phyloP scores from a whole-genome alignment of 129 eudicot species.

The Ambrosia trifida region DNA sequence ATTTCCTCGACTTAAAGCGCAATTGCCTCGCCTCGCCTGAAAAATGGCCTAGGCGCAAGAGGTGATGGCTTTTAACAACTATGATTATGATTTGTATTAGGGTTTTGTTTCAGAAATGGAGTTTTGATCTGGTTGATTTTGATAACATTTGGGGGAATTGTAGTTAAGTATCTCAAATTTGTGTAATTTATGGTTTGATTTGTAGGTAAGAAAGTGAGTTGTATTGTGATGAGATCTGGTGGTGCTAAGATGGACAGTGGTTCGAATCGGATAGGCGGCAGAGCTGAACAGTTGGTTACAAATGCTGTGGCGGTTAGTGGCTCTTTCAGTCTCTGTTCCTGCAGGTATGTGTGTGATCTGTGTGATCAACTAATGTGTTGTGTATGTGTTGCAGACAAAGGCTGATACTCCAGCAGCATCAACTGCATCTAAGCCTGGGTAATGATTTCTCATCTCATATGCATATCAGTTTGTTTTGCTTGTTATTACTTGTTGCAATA shows the following conservation, averaged over 20 bases:
- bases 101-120: slow-evolving; percentile 2
- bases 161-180: not conserved
- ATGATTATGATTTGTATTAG: not conserved
- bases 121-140: not conserved
- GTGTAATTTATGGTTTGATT: slow-evolving; percentile 1
- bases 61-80: too few species aligned
- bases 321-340: not conserved
- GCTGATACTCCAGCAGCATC: slow-evolving; percentile 40
- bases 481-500: not conserved
- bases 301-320: slow-evolving; percentile 75
- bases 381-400: slow-evolving; percentile 43
- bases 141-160: not conserved
- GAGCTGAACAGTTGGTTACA: slow-evolving; percentile 47
- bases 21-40: too few species aligned
- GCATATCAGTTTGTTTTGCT: slow-evolving; percentile 10
- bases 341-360: not conserved
- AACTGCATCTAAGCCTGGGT: slow-evolving; percentile 53
- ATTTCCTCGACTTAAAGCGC: too few species aligned
- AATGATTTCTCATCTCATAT: slow-evolving; percentile 10
- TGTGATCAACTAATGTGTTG: slow-evolving; percentile 2
- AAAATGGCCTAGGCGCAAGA: too few species aligned
- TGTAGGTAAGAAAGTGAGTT: slow-evolving; percentile 49
- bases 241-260: slow-evolving; percentile 38
- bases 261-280: slow-evolving; percentile 21
- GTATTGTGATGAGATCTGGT: slow-evolving; percentile 45